These are phyloP conservation scores for Sugiyamaella neomexicana DNA, from an alignment of 1,139 yeast species.

Conservation along the genomic window DNA sequence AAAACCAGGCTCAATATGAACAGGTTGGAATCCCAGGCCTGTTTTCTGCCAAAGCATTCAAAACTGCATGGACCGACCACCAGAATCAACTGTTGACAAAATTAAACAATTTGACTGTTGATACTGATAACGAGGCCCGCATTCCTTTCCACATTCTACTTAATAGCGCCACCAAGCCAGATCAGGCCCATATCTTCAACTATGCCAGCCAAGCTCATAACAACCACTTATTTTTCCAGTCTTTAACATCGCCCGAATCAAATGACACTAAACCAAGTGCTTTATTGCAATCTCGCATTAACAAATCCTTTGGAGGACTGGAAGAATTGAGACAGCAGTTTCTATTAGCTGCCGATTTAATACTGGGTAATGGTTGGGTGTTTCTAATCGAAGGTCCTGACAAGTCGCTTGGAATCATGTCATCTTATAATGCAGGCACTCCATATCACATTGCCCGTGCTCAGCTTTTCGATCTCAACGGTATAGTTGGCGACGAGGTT, in stretches of 20 bases:
- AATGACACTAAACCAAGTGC: slow-evolving; percentile 39
- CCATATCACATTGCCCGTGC: slow-evolving; percentile 80
- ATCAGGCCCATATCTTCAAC: slow-evolving; percentile 73
- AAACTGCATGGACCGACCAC: slow-evolving; percentile 80
- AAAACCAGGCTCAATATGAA: slow-evolving; percentile 44
- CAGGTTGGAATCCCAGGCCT: slow-evolving; percentile 69
- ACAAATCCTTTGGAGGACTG: slow-evolving; percentile 45
- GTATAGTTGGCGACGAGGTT: slow-evolving; percentile 41
- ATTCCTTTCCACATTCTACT: slow-evolving; percentile 75
- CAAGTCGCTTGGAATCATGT: slow-evolving; percentile 63
- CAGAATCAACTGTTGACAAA: slow-evolving; percentile 75
- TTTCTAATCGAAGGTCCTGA: slow-evolving; percentile 74
- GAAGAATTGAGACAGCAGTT: slow-evolving; percentile 57
- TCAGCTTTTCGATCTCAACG: slow-evolving; percentile 75
- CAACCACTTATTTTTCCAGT: slow-evolving; percentile 84
- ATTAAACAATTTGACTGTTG: slow-evolving; percentile 65
- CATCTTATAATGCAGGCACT: slow-evolving; percentile 81
- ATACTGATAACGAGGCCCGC: slow-evolving; percentile 73
- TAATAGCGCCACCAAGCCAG: slow-evolving; percentile 68
- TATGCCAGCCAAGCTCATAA: slow-evolving; percentile 90
- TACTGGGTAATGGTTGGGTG: slow-evolving; percentile 82
- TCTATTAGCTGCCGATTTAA: slow-evolving; percentile 55
- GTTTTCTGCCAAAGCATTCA: slow-evolving; percentile 66
- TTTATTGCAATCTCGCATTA: slow-evolving; percentile 37
- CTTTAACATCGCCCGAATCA: slow-evolving; percentile 44